These are phyloP conservation scores for Astragalus glycyphyllos DNA, from an alignment of 306 rosid species.

Conservation along the genomic window DNA sequence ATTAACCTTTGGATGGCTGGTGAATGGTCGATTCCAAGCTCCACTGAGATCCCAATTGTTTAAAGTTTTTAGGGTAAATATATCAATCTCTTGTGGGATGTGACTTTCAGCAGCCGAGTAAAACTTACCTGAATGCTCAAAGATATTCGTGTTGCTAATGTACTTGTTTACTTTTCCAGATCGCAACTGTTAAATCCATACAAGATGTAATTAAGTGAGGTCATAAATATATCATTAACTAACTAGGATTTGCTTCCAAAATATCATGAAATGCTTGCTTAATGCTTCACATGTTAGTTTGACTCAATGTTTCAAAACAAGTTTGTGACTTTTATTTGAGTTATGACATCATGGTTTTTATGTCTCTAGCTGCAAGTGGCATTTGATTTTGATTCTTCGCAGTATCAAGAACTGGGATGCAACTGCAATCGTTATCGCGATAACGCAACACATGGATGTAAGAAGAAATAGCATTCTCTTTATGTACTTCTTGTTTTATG, in stretches of 20 bases:
- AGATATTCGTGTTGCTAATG: constrained; percentile 70
- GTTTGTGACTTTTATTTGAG: no score
- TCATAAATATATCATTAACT: not conserved
- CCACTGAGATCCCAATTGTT: constrained; percentile 63
- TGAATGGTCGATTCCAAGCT: constrained; percentile 69
- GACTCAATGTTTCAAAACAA: not conserved
- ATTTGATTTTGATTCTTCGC: no score
- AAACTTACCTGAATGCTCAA: constrained; percentile 69
- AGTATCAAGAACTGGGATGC: no score
- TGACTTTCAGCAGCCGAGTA: constrained; percentile 68
- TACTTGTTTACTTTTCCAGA: constrained; percentile 68
- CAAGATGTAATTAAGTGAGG: not conserved
- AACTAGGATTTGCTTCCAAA: constrained; percentile 13
- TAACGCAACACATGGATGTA: no score
- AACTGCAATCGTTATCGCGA: no score
- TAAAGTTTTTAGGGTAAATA: constrained; percentile 51
- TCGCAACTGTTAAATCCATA: constrained; percentile 53
- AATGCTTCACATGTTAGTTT: not conserved
- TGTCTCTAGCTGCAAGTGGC: no score
- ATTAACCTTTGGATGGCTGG: constrained; percentile 81
- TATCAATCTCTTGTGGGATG: constrained; percentile 74
- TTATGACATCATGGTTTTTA: no score
- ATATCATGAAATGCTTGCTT: not conserved
- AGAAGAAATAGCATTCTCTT: no score
- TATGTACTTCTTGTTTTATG: no score